Percentiles rank a stretch among this genome's conserved stretches.
Evolutionary conservation across 1,284 basidiomycete genomes (phyloP).

Genomic region (Entoloma clypeatum): DNA sequence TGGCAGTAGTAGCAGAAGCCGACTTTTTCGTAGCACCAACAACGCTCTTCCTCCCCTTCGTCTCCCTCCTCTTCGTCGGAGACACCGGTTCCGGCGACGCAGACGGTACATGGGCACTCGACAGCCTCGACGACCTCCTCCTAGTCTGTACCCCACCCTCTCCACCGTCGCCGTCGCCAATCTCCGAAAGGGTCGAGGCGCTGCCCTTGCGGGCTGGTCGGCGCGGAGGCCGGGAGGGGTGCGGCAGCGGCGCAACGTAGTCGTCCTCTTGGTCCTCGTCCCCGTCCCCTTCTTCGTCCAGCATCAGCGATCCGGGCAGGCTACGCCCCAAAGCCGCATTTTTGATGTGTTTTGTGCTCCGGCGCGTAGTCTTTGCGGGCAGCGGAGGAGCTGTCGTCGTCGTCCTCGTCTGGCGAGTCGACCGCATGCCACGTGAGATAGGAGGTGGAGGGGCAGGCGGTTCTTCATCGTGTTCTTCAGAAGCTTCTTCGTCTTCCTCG

Average conservation of each 20-base stretch:
- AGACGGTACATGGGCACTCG: constrained; percentile 17
- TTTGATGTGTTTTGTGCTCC: constrained; percentile 8
- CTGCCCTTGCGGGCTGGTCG: constrained; percentile 23
- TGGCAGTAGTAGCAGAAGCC: no score
- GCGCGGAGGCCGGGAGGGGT: constrained; percentile 29
- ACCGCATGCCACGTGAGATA: not conserved
- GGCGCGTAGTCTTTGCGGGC: constrained; percentile 12
- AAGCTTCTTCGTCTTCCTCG: constrained; percentile 29
- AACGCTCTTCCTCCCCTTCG: constrained; percentile 19
- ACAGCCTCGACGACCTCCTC: constrained; percentile 39
- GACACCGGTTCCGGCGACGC: constrained; percentile 11
- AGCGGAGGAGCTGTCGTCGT: not conserved
- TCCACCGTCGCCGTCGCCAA: constrained; percentile 27
- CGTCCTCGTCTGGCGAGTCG: not conserved
- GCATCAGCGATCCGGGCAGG: constrained; percentile 55
- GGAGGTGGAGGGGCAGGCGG: constrained; percentile 4
- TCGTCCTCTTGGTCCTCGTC: constrained; percentile 40
- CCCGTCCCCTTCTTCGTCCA: constrained; percentile 40
- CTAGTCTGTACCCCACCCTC: constrained; percentile 32
- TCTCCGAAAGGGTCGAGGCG: constrained; percentile 29
- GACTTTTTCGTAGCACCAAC: no score
- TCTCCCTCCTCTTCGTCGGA: constrained; percentile 13
- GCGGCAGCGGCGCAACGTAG: constrained; percentile 48
- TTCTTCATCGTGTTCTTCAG: constrained; percentile 20
- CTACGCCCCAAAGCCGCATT: constrained; percentile 32